A percentile compares a stretch with the other conserved stretches of the same genome.
Conservation (phyloP, 495 filamentous ascomycete genomes). For the Hypoxylon perforatum region DNA sequence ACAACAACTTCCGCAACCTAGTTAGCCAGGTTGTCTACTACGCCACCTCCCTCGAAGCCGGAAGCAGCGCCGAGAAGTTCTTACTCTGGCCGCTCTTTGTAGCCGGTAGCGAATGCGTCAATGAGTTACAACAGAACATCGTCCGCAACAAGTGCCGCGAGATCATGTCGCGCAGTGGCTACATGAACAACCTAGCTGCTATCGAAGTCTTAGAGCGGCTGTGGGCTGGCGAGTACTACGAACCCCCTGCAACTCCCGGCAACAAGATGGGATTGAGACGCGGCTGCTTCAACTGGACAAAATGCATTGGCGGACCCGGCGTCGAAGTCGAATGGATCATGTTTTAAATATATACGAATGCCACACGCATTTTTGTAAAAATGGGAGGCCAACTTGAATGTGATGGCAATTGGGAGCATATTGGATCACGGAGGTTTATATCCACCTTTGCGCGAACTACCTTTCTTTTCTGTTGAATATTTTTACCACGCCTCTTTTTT, state of each 20-base stretch:
- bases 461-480: constrained; percentile 28
- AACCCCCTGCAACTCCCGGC: constrained; percentile 49
- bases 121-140: constrained; percentile 78
- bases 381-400: constrained; percentile 25
- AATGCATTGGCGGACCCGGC: constrained; percentile 72
- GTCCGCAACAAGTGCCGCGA: constrained; percentile 84
- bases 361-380: constrained; percentile 17
- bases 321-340: constrained; percentile 89
- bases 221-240: constrained; percentile 71
- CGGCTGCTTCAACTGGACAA: constrained; percentile 78
- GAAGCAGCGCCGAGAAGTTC: constrained; percentile 78
- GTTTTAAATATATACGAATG: constrained; percentile 65
- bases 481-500: constrained; percentile 16
- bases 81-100: constrained; percentile 95
- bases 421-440: constrained; percentile 35
- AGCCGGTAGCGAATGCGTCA: constrained; percentile 88
- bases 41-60: constrained; percentile 77
- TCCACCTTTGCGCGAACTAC: constrained; percentile 2
- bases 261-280: constrained; percentile 48
- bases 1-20: constrained; percentile 84
- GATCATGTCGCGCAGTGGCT: constrained; percentile 87
- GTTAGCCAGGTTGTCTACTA: constrained; percentile 84
- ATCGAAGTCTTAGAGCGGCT: constrained; percentile 86
- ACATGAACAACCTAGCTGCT: constrained; percentile 90
- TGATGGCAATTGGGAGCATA: constrained; percentile 28